A percentile compares a stretch with the other conserved stretches of the same genome.
Evolutionary conservation across 352 stramenopile genomes (phyloP).

Genomic region (Peronospora tabacina): DNA sequence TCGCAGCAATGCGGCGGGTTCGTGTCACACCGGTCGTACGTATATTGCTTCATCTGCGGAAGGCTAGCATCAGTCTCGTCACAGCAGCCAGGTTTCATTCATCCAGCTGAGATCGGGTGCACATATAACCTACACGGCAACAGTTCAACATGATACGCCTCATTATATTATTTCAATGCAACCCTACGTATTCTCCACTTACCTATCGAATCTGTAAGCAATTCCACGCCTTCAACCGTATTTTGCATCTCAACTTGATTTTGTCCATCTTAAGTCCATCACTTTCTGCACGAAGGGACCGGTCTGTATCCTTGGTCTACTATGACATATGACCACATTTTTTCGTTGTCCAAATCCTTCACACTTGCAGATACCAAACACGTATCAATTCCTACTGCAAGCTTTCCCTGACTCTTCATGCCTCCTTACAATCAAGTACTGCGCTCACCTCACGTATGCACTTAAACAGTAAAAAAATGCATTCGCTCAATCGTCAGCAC

Average conservation of each 20-base stretch:
- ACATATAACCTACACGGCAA: slow-evolving; percentile 36
- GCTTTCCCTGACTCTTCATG: too few relatives aligned
- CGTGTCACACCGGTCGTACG: slow-evolving; percentile 56
- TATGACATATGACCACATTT: slow-evolving; percentile 56
- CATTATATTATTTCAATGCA: slow-evolving; percentile 4
- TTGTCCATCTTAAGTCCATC: slow-evolving; percentile 41
- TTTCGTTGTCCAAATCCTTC: slow-evolving; percentile 44
- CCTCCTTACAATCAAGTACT: background rate
- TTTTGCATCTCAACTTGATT: slow-evolving; percentile 38
- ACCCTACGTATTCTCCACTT: background rate
- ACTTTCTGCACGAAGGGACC: slow-evolving; percentile 29
- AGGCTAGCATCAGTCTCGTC: slow-evolving; percentile 44
- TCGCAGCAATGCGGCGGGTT: slow-evolving; percentile 63
- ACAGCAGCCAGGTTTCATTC: slow-evolving; percentile 43
- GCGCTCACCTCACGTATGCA: slow-evolving; percentile 8
- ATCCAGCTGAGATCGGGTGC: slow-evolving; percentile 40
- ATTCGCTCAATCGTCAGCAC: slow-evolving; percentile 38
- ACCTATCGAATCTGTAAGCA: slow-evolving; percentile 55
- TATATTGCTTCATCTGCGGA: slow-evolving; percentile 50
- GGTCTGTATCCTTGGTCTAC: slow-evolving; percentile 31
- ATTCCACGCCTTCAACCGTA: slow-evolving; percentile 39
- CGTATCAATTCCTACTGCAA: too few relatives aligned
- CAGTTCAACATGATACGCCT: too few relatives aligned
- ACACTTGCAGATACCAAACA: slow-evolving; percentile 15
- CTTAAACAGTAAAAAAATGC: slow-evolving; percentile 18